Evolutionary conservation across 352 stramenopile species (phyloP).

Genomic region (Blastocystis sp.): DNA sequence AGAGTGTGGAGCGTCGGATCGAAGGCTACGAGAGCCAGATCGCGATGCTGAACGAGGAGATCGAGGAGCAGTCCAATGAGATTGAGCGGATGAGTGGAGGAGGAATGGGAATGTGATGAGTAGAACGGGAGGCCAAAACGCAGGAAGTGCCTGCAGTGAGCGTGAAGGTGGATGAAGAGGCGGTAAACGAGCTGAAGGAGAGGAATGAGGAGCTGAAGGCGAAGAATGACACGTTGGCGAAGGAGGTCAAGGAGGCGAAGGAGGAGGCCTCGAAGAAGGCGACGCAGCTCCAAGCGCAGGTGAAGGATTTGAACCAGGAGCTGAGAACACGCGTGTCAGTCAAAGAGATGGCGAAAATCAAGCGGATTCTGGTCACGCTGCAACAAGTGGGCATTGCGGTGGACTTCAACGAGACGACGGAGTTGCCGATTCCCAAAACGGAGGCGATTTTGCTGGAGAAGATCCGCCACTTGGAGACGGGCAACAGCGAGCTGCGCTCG

Average conservation of each 20-base stretch:
- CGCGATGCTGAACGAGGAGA: conserved; percentile 13
- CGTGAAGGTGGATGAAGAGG: background rate
- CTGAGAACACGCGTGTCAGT: background rate
- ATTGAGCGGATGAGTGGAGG: conserved; percentile 1
- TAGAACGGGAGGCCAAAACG: background rate
- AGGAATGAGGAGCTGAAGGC: background rate
- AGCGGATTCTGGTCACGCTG: background rate
- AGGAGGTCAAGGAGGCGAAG: background rate
- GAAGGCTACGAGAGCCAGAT: conserved; percentile 57
- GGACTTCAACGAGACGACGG: background rate
- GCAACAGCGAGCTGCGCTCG: conserved; percentile 34
- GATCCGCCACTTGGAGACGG: conserved; percentile 46
- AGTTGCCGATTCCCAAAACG: conserved; percentile 12
- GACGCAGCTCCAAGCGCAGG: background rate
- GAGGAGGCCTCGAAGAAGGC: background rate
- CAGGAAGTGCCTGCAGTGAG: too few relatives aligned
- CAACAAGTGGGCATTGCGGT: conserved; percentile 39
- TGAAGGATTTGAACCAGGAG: conserved; percentile 13
- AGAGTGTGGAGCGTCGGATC: background rate
- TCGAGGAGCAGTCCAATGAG: background rate
- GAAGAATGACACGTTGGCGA: conserved; percentile 8
- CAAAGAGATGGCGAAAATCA: conserved; percentile 5
- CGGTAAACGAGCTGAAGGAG: background rate
- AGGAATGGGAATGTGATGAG: background rate
- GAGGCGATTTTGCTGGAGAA: conserved; percentile 36